Base-by-base conservation (phyloP, 1,284 basidiomycete genomes). In the Fomes fomentarius region DNA sequence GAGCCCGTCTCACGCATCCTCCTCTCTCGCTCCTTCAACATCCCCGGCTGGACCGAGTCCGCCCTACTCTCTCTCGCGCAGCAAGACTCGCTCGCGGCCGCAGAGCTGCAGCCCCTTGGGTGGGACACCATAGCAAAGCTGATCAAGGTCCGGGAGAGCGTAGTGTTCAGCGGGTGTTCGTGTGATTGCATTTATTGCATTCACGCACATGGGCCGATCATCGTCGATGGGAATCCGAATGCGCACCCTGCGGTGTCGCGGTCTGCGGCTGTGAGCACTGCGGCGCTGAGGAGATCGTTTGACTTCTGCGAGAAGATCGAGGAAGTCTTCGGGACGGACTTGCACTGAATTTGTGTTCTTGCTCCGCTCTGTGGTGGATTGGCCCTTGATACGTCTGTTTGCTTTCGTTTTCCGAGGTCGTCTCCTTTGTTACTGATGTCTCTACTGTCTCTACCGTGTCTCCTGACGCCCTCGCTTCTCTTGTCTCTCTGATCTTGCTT, bases 151-250 rank as follows among this genome's bases (percentile, higher is more conserved):
- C 31, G 60, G 4, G 60, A 61, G 48, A 50, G 47, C 46, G 54
- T 61, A 9, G 35, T 26, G 47, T 56, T 58, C 30, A 12, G 10
- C 15, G n/a, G n/a, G 22, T 61, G 60, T 26, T 14, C 49, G 17
- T 61, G 60, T 40, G 43, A 15, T 25, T 61, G 60, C 56, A 56
- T 50, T 19, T 58, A 58, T 37, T 61, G 60, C 49, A 37, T 35
- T 1, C 14, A 17, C 19, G 42, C 52, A 3, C 56, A 58, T 21
- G 56, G 53, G 42, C 28, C 31, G 2, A 9, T 40, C 5, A 28
- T 19, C 6, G 24, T 17, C 8, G 35, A 40, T 19, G 40, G 11
- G 42, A 47, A 47, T 10, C 25, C 37, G 22, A n/a, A n/a, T n/a
- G n/a, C n/a, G n/a, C 43, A 35, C 17, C 9, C 9, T 12, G 21